Base-by-base conservation (phyloP, 305 asterid genomes). In the Euphrasia arctica region DNA sequence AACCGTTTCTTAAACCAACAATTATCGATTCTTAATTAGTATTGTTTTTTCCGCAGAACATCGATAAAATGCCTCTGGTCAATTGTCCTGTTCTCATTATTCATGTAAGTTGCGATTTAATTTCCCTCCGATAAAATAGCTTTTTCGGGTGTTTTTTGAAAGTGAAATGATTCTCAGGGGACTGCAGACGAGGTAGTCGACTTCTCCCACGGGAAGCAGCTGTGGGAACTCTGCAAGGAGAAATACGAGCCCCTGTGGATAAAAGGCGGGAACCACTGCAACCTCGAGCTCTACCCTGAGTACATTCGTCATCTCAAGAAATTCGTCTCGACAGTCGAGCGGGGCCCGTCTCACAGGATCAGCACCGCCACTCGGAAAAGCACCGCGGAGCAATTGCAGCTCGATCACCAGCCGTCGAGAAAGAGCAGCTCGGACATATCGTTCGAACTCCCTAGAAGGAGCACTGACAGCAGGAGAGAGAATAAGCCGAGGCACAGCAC, bases 171-270 rank as follows among this genome's bases (percentile, higher is more conserved):
- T 43, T 54, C 67, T 68, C 82, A 91, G 97, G 98, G 98, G 66
- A 89, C 97, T 52, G 92, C 95, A 12, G 98, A 91, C 66, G 98
- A 91, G 76, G 98, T 91, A 43, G 98, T 91, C 11, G 90, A 92
- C 73, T 84, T 80, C 58, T 89, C 97, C 13, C 98, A 92, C 4
- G 98, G 97, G 22, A 87, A 92, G 82, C 95, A 89, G 72, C 90
- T 89, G 13, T 92, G 95, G 96, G 96, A 90, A 64, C 88, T 87
- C 63, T 87, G 98, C 54, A 92, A 85, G 64, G 91, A 84, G 74
- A 92, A 89, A 70, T 87, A 85, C 5, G 98, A 92, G 43, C 98
- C 98, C 9, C 72, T 91, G 28, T 91, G 98, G 98, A 82, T 91
- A 28, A 80, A 87, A 76, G 97, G 98, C 59, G 98, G 98, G n/a